Evolutionary conservation across 176 grass and related monocot genomes (phyloP).

Genomic region (Rhynchospora pubera): DNA sequence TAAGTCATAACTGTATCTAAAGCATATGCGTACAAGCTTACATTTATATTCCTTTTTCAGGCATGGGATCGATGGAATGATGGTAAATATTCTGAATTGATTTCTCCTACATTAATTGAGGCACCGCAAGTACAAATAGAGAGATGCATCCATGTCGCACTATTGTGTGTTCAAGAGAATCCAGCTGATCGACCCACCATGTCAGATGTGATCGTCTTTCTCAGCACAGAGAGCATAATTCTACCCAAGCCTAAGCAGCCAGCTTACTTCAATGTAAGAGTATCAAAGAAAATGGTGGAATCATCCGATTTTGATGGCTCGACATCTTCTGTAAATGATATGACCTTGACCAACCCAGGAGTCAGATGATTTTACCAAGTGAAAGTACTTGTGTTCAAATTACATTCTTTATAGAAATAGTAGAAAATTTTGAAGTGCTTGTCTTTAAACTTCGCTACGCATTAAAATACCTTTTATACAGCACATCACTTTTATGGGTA

Average conservation of each 20-base stretch:
- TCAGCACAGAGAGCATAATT: background rate
- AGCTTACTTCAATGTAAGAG: background rate
- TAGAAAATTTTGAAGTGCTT: no score
- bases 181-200: background rate
- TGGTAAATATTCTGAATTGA: background rate
- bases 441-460: no score
- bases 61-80: slow-evolving; percentile 12
- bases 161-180: slow-evolving; percentile 14
- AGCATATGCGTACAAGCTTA: background rate
- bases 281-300: background rate
- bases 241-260: slow-evolving; percentile 4
- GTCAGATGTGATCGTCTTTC: slow-evolving; percentile 4
- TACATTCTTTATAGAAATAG: no score
- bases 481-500: no score
- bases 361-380: background rate
- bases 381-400: background rate
- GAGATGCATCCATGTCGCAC: background rate
- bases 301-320: background rate
- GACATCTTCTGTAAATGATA: background rate
- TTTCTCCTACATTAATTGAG: background rate
- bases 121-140: background rate
- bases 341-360: background rate
- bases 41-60: background rate
- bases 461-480: no score
- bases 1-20: no score